Evolutionary conservation across 257 asterid genomes (phyloP).

Genomic region (Lavandula angustifolia): DNA sequence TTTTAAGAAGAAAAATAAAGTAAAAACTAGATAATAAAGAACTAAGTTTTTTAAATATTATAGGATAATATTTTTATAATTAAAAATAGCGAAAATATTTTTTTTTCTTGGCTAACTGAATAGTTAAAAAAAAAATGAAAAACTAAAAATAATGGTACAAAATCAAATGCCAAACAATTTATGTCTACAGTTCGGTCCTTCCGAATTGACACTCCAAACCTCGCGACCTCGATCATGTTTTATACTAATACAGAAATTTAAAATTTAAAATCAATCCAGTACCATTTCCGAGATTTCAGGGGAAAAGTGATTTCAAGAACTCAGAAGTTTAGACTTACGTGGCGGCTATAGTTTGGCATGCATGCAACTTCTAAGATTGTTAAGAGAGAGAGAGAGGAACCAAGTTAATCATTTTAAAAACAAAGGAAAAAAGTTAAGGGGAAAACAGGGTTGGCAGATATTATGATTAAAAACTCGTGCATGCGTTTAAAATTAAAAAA

Average conservation of each 20-base stretch:
- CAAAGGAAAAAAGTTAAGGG: not conserved
- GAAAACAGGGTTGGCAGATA: not conserved
- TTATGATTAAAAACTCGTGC: slow-evolving; percentile 13
- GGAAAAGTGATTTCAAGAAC: not conserved
- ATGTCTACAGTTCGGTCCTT: no score
- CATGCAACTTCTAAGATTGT: not conserved
- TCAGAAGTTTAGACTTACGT: not conserved
- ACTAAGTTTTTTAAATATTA: no score
- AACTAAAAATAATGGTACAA: no score
- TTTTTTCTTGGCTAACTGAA: no score
- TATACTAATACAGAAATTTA: not conserved
- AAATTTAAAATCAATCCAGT: not conserved
- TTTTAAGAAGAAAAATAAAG: no score
- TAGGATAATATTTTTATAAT: no score
- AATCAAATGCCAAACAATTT: no score
- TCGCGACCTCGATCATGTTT: no score
- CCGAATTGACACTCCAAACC: no score
- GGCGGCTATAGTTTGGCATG: slow-evolving; percentile 17
- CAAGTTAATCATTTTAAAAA: not conserved
- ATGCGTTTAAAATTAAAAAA: not conserved
- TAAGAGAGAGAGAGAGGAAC: not conserved
- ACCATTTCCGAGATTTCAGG: not conserved
- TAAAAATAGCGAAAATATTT: no score
- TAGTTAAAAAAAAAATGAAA: no score
- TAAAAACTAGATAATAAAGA: no score